These are phyloP conservation scores for Pezicula rhizophila DNA, from an alignment of 2,329 filamentous ascomycete species.

Conservation along the genomic window DNA sequence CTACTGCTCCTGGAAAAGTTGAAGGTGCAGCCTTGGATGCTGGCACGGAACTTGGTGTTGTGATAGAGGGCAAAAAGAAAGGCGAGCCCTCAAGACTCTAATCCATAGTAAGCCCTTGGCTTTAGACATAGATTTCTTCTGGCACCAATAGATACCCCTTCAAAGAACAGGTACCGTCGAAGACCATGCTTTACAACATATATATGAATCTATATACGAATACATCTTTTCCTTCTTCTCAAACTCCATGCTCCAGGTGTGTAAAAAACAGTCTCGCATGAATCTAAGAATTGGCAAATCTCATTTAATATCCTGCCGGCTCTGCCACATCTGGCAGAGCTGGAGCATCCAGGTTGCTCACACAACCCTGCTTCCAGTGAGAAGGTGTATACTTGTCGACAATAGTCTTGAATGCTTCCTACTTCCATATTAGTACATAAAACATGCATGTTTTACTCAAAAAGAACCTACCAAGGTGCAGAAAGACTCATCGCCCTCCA, in stretches of 20 bases:
- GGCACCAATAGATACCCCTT: no score
- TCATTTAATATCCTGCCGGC: slow-evolving; percentile 25
- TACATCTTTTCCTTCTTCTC: neutral
- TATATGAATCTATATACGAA: neutral
- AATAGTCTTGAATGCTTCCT: slow-evolving; percentile 86
- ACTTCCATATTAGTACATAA: slow-evolving; percentile 2
- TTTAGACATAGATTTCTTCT: neutral
- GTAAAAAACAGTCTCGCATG: neutral
- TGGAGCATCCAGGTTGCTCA: slow-evolving; percentile 43
- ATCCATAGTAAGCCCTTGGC: neutral
- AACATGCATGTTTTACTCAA: neutral
- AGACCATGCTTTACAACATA: no score
- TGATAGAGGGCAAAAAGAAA: slow-evolving; percentile 26
- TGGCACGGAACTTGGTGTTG: slow-evolving; percentile 28
- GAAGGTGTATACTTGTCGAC: slow-evolving; percentile 84
- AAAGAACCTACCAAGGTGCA: slow-evolving; percentile 68
- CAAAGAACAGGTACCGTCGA: no score
- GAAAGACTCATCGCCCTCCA: slow-evolving; percentile 79
- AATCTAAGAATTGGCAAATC: slow-evolving; percentile 3
- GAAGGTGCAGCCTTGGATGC: slow-evolving; percentile 20
- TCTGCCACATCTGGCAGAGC: slow-evolving; percentile 25
- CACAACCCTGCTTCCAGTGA: slow-evolving; percentile 67
- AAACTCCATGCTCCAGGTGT: no score
- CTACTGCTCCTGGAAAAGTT: slow-evolving; percentile 23
- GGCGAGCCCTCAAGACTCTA: slow-evolving; percentile 8